Base-by-base conservation (phyloP, 2,329 filamentous ascomycete genomes). In the Botryosphaeria dothidea region DNA sequence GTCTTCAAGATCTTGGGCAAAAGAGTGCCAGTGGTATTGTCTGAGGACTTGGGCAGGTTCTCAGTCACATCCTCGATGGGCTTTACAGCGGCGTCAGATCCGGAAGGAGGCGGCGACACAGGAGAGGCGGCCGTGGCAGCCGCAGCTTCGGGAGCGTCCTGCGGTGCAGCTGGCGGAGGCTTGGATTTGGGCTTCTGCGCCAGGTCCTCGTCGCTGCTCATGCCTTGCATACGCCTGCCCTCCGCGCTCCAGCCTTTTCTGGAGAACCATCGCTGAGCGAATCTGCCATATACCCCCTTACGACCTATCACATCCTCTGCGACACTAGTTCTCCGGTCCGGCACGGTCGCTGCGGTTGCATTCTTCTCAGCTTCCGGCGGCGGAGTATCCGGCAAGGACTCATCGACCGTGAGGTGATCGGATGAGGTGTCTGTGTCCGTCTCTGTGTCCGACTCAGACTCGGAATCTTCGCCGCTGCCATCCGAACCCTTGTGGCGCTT, bases 261-360 rank as follows among this genome's bases (percentile, higher is more conserved):
- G 48, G 92, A 95, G 74, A 98, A 95, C 95, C 95, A 99, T 66
- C 90, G 88, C 68, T 93, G 87, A 0, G 94, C 92, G 75, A 98
- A 97, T 41, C 92, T 85, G 4, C 93, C 94, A 76, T 97, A 98
- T 68, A 88, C 89, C 0, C 93, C 93, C 70, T 88, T 90, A 65
- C 87, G 89, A 41, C 88, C 87, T 62, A 97, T 94, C 1, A 98
- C 93, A 79, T 98, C 92, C 76, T 96, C 89, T 0, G 90, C 92
- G 66, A 97, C 88, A 69, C 89, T 93, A 15, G 75, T 75, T n/a
- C 54, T 64, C 31, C 61, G 73, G 68, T 71, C 67, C 49, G 73
- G 74, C 4, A 70, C 72, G 2, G 72, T 75, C 25, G 73, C 66
- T 27, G 57, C 19, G 17, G 56, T 62, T 2, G 72, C 65, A 45